Evolutionary conservation across 208 protist species (phyloP).

Genomic region (Herpetomonas muscarum): DNA sequence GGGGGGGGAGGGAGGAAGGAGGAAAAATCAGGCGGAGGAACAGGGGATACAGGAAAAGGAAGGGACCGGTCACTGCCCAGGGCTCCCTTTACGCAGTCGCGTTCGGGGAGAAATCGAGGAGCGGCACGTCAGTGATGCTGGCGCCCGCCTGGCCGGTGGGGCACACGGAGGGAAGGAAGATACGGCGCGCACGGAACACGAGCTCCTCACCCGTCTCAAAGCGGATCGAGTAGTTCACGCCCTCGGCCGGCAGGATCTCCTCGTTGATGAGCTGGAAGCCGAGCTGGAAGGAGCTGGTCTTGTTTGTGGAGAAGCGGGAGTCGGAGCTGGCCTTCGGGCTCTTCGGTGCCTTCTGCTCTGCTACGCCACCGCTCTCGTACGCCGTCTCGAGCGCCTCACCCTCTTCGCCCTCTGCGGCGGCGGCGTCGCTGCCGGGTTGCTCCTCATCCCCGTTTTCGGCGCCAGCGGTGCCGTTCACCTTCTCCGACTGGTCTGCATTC

Average conservation of each 20-base stretch:
- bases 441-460: slow-evolving; percentile 1
- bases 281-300: slow-evolving; percentile 36
- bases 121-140: slow-evolving; percentile 9
- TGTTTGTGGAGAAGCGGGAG: slow-evolving; percentile 15
- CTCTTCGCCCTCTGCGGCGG: slow-evolving; percentile 10
- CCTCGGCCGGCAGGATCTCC: slow-evolving; percentile 30
- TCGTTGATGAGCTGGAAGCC: slow-evolving; percentile 34
- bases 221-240: slow-evolving; percentile 27
- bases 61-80: background rate
- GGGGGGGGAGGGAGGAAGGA: slow-evolving; percentile 6
- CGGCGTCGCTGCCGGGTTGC: background rate
- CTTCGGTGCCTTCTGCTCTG: slow-evolving; percentile 3
- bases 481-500: slow-evolving; percentile 1
- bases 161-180: slow-evolving; percentile 37
- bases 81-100: background rate
- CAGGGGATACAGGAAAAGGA: background rate
- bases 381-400: background rate
- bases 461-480: slow-evolving; percentile 6
- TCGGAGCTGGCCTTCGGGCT: slow-evolving; percentile 6
- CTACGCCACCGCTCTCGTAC: slow-evolving; percentile 2
- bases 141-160: slow-evolving; percentile 16
- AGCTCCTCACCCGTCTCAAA: slow-evolving; percentile 42
- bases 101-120: slow-evolving; percentile 14
- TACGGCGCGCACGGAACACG: slow-evolving; percentile 34
- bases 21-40: slow-evolving; percentile 12